These are phyloP conservation scores for Fomitopsis palustris DNA, from an alignment of 1,284 basidiomycete genomes.

Conservation along the genomic window DNA sequence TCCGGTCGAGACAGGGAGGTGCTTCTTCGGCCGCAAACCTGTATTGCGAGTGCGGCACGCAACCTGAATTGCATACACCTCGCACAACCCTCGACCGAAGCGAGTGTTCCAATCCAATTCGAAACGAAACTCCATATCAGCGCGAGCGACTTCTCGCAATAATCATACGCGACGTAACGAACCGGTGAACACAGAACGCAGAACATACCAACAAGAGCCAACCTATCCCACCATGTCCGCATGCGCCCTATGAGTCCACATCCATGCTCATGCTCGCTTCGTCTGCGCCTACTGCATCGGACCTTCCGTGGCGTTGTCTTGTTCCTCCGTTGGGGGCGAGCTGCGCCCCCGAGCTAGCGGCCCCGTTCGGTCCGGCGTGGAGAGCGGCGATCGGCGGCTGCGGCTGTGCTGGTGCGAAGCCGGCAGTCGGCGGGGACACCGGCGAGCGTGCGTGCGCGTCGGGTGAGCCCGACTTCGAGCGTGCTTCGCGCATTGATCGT, in stretches of 20 bases:
- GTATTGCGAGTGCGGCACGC: no score
- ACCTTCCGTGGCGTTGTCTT: not conserved
- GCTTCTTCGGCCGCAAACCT: no score
- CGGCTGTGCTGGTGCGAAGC: not conserved
- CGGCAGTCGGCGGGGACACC: not conserved
- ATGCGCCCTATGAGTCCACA: slow-evolving; percentile 20
- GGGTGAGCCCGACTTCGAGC: slow-evolving; percentile 14
- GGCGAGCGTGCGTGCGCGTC: not conserved
- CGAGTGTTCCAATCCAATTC: not conserved
- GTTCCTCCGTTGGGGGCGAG: not conserved
- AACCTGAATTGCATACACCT: no score
- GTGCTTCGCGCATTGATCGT: slow-evolving; percentile 36
- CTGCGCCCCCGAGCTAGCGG: not conserved
- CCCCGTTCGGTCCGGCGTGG: not conserved
- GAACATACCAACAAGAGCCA: no score
- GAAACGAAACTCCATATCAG: not conserved
- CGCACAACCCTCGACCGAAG: not conserved
- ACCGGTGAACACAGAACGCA: no score
- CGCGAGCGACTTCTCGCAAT: not conserved
- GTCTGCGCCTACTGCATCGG: slow-evolving; percentile 10
- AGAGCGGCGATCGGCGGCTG: not conserved
- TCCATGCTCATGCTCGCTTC: slow-evolving; percentile 21
- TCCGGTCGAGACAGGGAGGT: no score
- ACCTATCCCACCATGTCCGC: not conserved
- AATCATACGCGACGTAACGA: not conserved